These are phyloP conservation scores for Fremontodendron californicum DNA, from an alignment of 345 rosid species.

Conservation along the genomic window DNA sequence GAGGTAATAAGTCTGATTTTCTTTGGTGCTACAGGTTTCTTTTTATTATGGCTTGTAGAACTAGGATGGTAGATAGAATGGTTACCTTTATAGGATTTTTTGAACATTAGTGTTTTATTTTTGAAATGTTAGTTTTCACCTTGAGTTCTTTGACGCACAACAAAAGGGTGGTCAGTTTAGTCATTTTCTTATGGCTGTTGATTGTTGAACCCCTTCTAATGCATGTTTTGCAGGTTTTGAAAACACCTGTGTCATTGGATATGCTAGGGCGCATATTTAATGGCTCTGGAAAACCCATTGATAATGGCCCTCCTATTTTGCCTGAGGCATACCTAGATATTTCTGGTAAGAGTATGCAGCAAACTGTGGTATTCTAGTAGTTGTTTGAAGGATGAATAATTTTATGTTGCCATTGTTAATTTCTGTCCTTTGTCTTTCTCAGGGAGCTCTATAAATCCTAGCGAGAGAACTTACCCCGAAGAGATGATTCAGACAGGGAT, in stretches of 20 bases:
- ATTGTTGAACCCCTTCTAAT: not conserved
- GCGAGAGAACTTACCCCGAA: slow-evolving; percentile 94
- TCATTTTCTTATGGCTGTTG: not conserved
- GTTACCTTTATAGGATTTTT: not conserved
- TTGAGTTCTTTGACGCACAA: not conserved
- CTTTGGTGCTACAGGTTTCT: not conserved
- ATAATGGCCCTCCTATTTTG: slow-evolving; percentile 88
- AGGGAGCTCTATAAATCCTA: slow-evolving; percentile 94
- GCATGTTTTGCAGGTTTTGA: slow-evolving; percentile 55
- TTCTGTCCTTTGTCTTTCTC: slow-evolving; percentile 13
- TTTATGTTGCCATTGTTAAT: not conserved
- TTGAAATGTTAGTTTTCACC: not conserved
- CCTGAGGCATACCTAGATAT: slow-evolving; percentile 94
- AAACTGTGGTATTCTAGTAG: not conserved
- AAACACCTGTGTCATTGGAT: slow-evolving; percentile 88
- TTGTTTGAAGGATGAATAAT: not conserved
- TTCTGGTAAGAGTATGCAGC: slow-evolving; percentile 45
- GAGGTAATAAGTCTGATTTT: slow-evolving; percentile 43
- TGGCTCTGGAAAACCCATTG: slow-evolving; percentile 96
- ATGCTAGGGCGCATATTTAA: slow-evolving; percentile 95
- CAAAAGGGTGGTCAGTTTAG: not conserved
- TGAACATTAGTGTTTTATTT: not conserved
- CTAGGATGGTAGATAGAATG: not conserved
- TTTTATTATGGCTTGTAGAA: not conserved
- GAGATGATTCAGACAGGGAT: slow-evolving; percentile 98